phyloP scores from a whole-genome alignment of 306 rosid species.

The Hippophae gyantsensis region DNA sequence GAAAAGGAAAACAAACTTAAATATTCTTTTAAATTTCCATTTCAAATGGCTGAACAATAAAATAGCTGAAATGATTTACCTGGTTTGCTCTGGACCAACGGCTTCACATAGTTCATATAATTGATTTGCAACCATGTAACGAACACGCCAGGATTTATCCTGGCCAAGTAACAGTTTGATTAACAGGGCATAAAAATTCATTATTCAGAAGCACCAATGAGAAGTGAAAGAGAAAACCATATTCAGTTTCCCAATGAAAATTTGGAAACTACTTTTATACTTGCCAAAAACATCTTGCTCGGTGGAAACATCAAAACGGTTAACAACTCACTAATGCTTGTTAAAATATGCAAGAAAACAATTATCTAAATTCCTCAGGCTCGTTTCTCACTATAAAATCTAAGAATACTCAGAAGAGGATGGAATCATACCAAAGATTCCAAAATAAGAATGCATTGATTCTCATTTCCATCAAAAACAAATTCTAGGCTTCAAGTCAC shows the following conservation, averaged over 20 bases:
- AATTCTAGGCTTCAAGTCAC: no score
- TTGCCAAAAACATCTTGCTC: background rate
- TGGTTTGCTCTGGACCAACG: constrained; percentile 92
- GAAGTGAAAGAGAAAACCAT: no score
- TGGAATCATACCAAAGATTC: no score
- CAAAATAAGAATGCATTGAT: no score
- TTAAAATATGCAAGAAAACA: no score
- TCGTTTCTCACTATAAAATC: no score
- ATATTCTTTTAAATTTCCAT: no score
- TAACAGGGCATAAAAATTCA: background rate
- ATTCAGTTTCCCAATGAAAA: background rate
- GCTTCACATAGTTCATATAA: constrained; percentile 91
- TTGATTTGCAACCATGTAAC: constrained; percentile 99
- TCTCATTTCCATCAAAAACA: no score
- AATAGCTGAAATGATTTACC: constrained; percentile 31
- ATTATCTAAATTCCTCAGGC: no score
- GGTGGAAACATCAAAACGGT: background rate
- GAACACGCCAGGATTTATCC: constrained; percentile 99
- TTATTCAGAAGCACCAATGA: background rate
- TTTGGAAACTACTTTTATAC: no score
- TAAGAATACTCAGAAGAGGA: no score
- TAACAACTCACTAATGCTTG: background rate
- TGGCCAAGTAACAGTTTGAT: constrained; percentile 22
- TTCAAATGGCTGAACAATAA: background rate
- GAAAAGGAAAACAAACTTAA: background rate